Evolutionary conservation across 306 rosid genomes (phyloP).

Genomic region (Medicago lupulina): DNA sequence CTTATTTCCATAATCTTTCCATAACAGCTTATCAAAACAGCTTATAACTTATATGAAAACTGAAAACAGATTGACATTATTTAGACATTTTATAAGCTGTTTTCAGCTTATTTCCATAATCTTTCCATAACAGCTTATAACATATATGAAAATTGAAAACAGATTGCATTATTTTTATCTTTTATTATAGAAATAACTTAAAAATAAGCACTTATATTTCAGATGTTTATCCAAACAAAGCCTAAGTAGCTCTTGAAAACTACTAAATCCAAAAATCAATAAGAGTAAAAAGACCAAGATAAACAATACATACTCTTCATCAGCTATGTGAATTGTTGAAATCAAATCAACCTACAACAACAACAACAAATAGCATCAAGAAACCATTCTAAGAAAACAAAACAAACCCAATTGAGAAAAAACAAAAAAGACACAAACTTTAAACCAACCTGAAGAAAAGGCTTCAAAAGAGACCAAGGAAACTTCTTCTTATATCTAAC

Average conservation of each 20-base stretch:
- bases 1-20: neutral
- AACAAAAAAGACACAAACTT: slow-evolving; percentile 23
- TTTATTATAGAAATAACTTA: neutral
- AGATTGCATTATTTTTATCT: neutral
- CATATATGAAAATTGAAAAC: neutral
- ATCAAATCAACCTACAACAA: slow-evolving; percentile 93
- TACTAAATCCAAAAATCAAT: slow-evolving; percentile 18
- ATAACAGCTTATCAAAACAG: neutral
- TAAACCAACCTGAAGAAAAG: slow-evolving; percentile 72
- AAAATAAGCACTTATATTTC: neutral
- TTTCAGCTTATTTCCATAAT: neutral
- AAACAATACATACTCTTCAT: slow-evolving; percentile 74
- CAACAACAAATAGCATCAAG: neutral
- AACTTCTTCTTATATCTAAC: slow-evolving; percentile 81
- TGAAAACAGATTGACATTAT: neutral
- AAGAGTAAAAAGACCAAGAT: slow-evolving; percentile 3
- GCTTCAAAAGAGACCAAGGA: slow-evolving; percentile 82
- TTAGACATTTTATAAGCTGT: neutral
- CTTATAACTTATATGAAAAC: neutral
- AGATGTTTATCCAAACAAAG: neutral
- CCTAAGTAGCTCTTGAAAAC: slow-evolving; percentile 17
- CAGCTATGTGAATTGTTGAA: slow-evolving; percentile 96
- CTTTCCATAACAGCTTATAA: neutral
- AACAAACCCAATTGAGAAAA: slow-evolving; percentile 34
- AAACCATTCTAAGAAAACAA: neutral